These are phyloP conservation scores for Gymnopilus junonius DNA, from an alignment of 768 basidiomycete species.

Conservation along the genomic window DNA sequence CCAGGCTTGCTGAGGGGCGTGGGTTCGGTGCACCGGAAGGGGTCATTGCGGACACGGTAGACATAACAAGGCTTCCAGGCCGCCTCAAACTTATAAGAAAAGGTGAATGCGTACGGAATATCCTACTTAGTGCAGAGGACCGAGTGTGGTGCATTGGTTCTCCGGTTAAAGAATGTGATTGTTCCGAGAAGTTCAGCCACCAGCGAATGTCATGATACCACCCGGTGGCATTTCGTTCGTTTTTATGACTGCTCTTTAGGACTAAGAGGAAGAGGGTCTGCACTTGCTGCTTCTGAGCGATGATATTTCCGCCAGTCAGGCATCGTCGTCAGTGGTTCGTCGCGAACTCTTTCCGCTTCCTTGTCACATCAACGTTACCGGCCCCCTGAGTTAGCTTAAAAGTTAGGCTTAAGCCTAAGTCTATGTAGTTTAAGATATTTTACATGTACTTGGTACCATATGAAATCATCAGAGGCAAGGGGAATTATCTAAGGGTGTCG, in stretches of 20 bases:
- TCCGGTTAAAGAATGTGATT: constrained; percentile 21
- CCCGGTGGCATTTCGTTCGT: not conserved
- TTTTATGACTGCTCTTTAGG: not conserved
- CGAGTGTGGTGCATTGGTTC: constrained; percentile 17
- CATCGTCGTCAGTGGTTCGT: too few species aligned
- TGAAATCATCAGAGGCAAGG: too few species aligned
- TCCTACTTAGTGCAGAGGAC: not conserved
- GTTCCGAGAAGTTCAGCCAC: not conserved
- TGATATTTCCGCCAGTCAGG: too few species aligned
- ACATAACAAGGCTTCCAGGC: constrained; percentile 4
- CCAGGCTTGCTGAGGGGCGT: constrained; percentile 68
- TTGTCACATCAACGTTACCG: too few species aligned
- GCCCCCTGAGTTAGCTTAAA: too few species aligned
- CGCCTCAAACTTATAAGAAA: not conserved
- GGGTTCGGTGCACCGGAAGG: constrained; percentile 32
- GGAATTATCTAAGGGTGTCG: too few species aligned
- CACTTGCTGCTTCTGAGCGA: too few species aligned
- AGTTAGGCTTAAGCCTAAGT: too few species aligned
- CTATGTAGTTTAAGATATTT: too few species aligned
- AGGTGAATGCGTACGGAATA: constrained; percentile 4
- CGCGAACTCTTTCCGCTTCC: too few species aligned
- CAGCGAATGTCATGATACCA: not conserved
- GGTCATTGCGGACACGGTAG: constrained; percentile 4
- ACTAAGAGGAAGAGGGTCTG: too few species aligned
- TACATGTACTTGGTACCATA: too few species aligned